Evolutionary conservation across 1,284 basidiomycete genomes (phyloP).

Genomic region (Prillingera fragicola): DNA sequence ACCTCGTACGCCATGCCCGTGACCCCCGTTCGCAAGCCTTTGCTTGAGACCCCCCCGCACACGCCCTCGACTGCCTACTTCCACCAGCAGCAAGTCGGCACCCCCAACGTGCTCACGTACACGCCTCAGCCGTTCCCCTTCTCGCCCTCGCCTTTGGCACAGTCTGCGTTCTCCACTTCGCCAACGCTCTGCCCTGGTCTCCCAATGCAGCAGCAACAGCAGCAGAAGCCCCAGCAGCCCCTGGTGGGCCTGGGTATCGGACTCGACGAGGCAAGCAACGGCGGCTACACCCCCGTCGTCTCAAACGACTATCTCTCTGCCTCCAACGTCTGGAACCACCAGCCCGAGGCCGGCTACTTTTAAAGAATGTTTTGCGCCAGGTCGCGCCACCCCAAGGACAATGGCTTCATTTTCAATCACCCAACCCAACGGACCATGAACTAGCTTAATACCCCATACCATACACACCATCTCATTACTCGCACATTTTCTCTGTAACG

Average conservation of each 20-base stretch:
- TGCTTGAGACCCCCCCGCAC: constrained; percentile 14
- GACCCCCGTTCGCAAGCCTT: constrained; percentile 16
- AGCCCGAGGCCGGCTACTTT: no score
- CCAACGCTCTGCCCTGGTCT: constrained; percentile 39
- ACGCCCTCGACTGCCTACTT: constrained; percentile 24
- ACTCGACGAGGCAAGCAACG: constrained; percentile 14
- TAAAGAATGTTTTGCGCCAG: no score
- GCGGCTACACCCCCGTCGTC: constrained; percentile 7
- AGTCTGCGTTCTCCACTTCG: constrained; percentile 22
- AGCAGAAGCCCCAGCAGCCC: constrained; percentile 11
- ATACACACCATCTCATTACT: no score
- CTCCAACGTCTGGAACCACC: constrained; percentile 16
- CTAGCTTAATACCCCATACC: no score
- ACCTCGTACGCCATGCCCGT: constrained; percentile 22
- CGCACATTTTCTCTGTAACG: no score
- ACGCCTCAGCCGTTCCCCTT: constrained; percentile 26
- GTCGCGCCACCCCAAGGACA: no score
- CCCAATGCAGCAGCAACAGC: constrained; percentile 7
- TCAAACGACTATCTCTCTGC: constrained; percentile 3
- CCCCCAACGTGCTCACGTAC: constrained; percentile 22
- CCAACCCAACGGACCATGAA: no score
- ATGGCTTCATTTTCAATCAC: no score
- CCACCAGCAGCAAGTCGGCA: constrained; percentile 14
- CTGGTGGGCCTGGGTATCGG: constrained; percentile 24
- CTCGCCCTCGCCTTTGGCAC: constrained; percentile 27